A percentile compares a stretch with the other conserved stretches of the same genome.
These are phyloP conservation scores for Ciborinia camelliae DNA, from an alignment of 2,329 filamentous ascomycete species.

Conservation along the genomic window DNA sequence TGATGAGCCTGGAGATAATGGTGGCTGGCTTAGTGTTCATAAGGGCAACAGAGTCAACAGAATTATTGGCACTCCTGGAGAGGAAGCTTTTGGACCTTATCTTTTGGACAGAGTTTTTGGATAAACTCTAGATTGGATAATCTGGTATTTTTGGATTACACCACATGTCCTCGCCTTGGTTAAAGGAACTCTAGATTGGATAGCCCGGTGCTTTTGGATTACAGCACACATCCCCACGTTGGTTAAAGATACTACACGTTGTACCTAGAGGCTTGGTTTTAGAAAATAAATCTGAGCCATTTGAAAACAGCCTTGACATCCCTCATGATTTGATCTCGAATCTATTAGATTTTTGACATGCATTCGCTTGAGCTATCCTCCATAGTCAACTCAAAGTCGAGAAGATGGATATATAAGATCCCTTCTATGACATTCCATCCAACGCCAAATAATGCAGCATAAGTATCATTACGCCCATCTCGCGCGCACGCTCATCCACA, in stretches of 20 bases:
- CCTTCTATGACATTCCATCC: slow-evolving; percentile 9
- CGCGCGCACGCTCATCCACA: neutral
- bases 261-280: neutral
- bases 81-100: slow-evolving; percentile 61
- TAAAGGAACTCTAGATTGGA: neutral
- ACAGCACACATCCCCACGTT: slow-evolving; percentile 5
- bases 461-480: neutral
- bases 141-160: slow-evolving; percentile 2
- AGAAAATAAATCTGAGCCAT: neutral
- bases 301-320: neutral
- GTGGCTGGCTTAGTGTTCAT: slow-evolving; percentile 69
- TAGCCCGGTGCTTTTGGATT: slow-evolving; percentile 4
- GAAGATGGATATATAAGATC: neutral
- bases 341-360: neutral
- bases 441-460: slow-evolving; percentile 17
- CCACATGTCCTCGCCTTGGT: neutral
- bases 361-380: neutral
- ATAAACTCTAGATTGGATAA: slow-evolving; percentile 15
- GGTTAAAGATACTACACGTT: neutral
- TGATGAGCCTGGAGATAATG: slow-evolving; percentile 65
- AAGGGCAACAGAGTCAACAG: slow-evolving; percentile 79
- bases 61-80: slow-evolving; percentile 67
- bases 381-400: neutral
- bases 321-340: neutral
- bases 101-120: slow-evolving; percentile 58